These are phyloP conservation scores for Boletus rubropictus DNA, from an alignment of 768 basidiomycete genomes.

Conservation along the genomic window DNA sequence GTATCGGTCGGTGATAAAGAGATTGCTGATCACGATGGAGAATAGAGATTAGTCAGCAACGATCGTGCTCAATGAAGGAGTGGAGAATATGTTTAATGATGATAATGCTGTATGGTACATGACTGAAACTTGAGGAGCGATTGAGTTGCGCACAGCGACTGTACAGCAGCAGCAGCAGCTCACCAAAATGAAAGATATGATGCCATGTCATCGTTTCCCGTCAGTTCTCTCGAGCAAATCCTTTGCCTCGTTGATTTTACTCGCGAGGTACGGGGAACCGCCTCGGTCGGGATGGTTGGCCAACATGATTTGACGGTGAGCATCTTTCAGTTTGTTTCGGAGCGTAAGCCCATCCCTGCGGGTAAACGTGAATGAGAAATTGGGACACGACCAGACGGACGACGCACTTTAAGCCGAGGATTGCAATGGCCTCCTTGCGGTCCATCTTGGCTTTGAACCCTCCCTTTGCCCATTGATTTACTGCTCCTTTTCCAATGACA, in stretches of 20 bases:
- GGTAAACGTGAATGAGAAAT: background rate
- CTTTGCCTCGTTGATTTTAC: constrained; percentile 99
- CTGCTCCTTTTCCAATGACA: constrained; percentile 49
- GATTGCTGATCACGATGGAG: background rate
- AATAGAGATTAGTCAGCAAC: constrained; percentile 16
- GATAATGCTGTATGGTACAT: constrained; percentile 20
- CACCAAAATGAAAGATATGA: constrained; percentile 5
- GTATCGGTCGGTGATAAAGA: background rate
- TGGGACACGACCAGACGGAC: background rate
- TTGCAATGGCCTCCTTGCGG: constrained; percentile 82
- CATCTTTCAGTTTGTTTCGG: constrained; percentile 83
- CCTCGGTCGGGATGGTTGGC: constrained; percentile 98
- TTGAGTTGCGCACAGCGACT: background rate
- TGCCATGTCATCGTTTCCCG: constrained; percentile 34
- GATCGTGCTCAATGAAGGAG: constrained; percentile 1
- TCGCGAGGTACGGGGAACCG: constrained; percentile 95
- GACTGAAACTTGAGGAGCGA: background rate
- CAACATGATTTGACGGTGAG: constrained; percentile 95
- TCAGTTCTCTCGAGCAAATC: constrained; percentile 83
- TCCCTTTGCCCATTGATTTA: constrained; percentile 85
- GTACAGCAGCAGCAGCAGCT: background rate
- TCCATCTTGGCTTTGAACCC: constrained; percentile 98
- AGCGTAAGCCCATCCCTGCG: constrained; percentile 74
- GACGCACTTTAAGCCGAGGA: constrained; percentile 88
- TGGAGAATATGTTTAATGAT: constrained; percentile 16